Evolutionary conservation across 2,329 filamentous ascomycete genomes (phyloP), one percentile per base, ranked within the genome.

Genomic region (Escovopsis weberi): DNA sequence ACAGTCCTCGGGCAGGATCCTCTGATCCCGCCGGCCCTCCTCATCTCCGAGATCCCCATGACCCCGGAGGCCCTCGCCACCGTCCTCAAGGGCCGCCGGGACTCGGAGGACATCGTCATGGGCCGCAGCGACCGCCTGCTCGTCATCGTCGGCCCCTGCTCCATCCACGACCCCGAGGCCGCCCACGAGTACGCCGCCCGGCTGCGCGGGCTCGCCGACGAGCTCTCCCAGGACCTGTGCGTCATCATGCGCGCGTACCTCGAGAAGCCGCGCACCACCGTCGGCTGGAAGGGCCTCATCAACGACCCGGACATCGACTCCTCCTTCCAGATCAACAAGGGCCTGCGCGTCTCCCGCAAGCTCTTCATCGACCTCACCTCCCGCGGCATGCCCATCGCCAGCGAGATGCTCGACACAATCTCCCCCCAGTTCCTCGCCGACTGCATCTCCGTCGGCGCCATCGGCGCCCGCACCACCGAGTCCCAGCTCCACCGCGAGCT

Each of bases 221-320:
- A 82, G 70, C 80, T 95, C 48, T 78, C 80, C 47, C 71, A 78
- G 53, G 88, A 96, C 60, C 74, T 98, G 38, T 80, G 80, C 62
- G 84, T 98, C 61, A 80, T 98, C 57, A 98, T 98, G 91, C 85
- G 91, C 55, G 87, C 88, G 59, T 98, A 98, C 75, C 82, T 98
- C 41, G 91, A 98, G 73, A 98, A 98, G 74, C 91, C 91, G 36
- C 82, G 91, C 47, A 98, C 91, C 40, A 98, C 91, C 0, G 88
- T 98, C 40, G 91, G 91, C 59, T 98, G 91, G 91, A 98, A 98
- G 69, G 91, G 91, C 41, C 73, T 98, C 62, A 95, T 98, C 74
- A 98, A 98, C 66, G 91, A 98, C 63, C 91, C 91, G 2, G 88
- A 96, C 57, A 94, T 98, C 61, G 86, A 98, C 64, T 82, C 91